phyloP scores from a whole-genome alignment of 495 filamentous ascomycete species.

The Neurospora terricola region DNA sequence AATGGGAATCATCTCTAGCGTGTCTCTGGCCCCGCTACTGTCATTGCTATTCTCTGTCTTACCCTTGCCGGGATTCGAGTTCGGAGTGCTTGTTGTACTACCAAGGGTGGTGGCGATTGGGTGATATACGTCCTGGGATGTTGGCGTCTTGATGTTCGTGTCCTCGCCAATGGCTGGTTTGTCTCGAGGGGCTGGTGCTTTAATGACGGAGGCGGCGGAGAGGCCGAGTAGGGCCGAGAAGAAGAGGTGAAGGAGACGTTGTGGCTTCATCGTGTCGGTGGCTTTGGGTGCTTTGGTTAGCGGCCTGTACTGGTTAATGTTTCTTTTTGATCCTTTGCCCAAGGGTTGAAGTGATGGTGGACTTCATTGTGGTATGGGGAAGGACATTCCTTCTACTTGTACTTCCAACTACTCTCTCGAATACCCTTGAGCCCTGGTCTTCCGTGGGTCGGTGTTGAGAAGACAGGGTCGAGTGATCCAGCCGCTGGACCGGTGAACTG shows the following conservation, averaged over 20 bases:
- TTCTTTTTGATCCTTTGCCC: too few species aligned
- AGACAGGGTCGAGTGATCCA: not conserved
- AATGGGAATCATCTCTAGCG: too few species aligned
- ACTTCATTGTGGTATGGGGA: not conserved
- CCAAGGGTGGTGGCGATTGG: too few species aligned
- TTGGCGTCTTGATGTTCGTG: not conserved
- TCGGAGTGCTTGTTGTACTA: too few species aligned
- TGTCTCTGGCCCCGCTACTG: too few species aligned
- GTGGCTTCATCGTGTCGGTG: not conserved
- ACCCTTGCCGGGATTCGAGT: too few species aligned
- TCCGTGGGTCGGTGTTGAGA: not conserved
- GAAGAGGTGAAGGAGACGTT: not conserved
- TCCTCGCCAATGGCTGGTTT: not conserved
- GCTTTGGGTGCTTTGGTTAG: too few species aligned
- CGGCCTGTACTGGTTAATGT: too few species aligned
- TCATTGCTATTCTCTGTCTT: too few species aligned
- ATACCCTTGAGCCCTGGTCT: accelerated
- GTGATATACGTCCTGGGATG: not conserved
- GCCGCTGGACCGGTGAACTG: not conserved
- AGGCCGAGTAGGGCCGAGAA: accelerated
- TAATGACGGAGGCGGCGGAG: not conserved
- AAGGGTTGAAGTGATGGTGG: not conserved
- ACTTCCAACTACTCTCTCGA: not conserved
- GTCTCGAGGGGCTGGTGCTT: not conserved
- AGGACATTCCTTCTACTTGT: not conserved